Base-by-base conservation (phyloP, 2,329 filamentous ascomycete genomes). In the Triangularia setosa region DNA sequence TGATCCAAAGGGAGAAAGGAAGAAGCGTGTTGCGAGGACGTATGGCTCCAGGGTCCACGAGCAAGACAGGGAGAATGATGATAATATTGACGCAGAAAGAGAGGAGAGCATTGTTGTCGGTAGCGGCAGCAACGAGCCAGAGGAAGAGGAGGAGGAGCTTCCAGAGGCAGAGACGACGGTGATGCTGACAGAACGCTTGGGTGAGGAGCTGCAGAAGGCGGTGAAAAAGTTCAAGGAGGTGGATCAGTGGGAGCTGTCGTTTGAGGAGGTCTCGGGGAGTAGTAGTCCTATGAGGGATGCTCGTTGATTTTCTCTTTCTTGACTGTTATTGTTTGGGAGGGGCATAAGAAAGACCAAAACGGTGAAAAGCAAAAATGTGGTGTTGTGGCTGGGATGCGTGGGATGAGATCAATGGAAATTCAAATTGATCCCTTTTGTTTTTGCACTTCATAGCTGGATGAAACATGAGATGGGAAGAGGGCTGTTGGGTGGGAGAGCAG, bases 191-290 rank as follows among this genome's bases (percentile, higher is more conserved):
- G 69, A 64, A 74, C 72, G 69, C 44, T 78, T 71, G 72, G 77
- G 63, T 1, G 68, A 82, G 52, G 86, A 87, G 78, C 77, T 90
- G 66, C 84, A 84, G 75, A 78, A 81, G 58, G 84, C 86, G 48
- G 80, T 80, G 9, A 81, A 79, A 72, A 90, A 90, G 75, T 90
- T 90, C 70, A 81, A 84, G 73, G 87, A 90, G 75, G 88, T 90
- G 48, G 88, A 90, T 73, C 79, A 82, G 75, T 90, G 87, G 87
- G 81, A 88, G 75, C 76, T 90, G 66, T 85, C 87, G 59, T 90
- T 85, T 74, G 88, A 90, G 77, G 86, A 87, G 69, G 81, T 87
- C 58, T 81, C 81, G 23, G 81, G 84, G 73, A 81, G 80, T 65
- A 83, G 81, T 64, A 86, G 84, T 21, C 84, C 84, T 14, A 40